Evolutionary conservation across 768 basidiomycete species (phyloP), one percentile per base, ranked within the genome.

Genomic region (Lyophyllum atratum): DNA sequence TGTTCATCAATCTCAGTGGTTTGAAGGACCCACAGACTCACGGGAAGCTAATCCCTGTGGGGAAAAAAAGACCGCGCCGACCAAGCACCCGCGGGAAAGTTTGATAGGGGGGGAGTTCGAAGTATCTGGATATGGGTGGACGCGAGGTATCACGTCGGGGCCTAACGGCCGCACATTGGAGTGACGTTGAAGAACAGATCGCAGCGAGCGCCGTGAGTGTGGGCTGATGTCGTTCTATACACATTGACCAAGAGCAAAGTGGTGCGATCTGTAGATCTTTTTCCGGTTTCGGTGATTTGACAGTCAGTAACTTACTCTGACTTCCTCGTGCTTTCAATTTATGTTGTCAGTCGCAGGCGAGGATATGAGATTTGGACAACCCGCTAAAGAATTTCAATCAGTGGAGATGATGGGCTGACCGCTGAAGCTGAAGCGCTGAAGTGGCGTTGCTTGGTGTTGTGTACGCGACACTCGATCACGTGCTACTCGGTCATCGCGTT

Each of bases 371-470:
- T n/a, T n/a, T n/a, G n/a, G n/a, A n/a, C n/a, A n/a, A n/a, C n/a
- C n/a, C n/a, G n/a, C n/a, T n/a, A n/a, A n/a, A n/a, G n/a, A n/a
- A n/a, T n/a, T n/a, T n/a, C n/a, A n/a, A n/a, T n/a, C n/a, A n/a
- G n/a, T n/a, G n/a, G n/a, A n/a, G n/a, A n/a, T n/a, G n/a, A 5
- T 25, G 21, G 22, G 9, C 4, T 24, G 15, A 25, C 6, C 22
- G 3, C 7, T 17, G 25, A 24, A 28, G 24, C n/a, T 28, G 44
- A 34, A 42, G 46, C n/a, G 22, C 43, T 43, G 9, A 25, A 40
- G 39, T 55, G 56, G 50, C 61, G 59, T 49, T 63, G 24, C 59
- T 61, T 65, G 62, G 58, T 29, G 17, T 7, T 61, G 42, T 63
- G 58, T 63, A 62, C 52, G 61, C 47, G 52, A 47, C 21, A 11